Base-by-base conservation (phyloP, 2,329 filamentous ascomycete species). In the Ophiocordyceps australis region DNA sequence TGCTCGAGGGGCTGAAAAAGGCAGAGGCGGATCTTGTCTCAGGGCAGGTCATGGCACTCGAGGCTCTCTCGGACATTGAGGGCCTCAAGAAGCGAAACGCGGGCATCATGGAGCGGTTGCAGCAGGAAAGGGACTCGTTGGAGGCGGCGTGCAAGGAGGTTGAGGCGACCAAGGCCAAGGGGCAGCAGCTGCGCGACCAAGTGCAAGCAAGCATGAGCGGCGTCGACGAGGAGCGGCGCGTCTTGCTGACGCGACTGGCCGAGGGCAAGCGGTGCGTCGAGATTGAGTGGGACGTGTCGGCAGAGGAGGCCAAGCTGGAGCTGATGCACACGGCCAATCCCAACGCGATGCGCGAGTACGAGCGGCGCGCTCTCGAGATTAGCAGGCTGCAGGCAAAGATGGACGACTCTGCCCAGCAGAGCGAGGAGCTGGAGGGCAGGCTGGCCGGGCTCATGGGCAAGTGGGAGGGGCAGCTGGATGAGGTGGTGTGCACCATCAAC, bases 391-490 rank as follows among this genome's bases (percentile, higher is more conserved):
- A 59, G 32, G 51, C 51, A 11, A 54, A 58, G 37, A 73, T 74
- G 42, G 59, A 64, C 7, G 53, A 59, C 3, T 57, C 66, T 22
- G 58, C 63, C 17, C 45, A 45, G 5, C 60, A 64, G 27, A 55
- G 89, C 8, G 59, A 59, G 3, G 50, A 59, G 3, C 50, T 75
- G 11, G 56, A 59, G 11, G 42, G 45, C 9, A 59, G 65, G 24
- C 86, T 93, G 32, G 49, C 55, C 1, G 60, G 70, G 20, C 52
- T 92, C 28, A 74, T 75, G 38, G 56, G 57, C 11, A 59, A 66
- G 34, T 98, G 83, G 80, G 89, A 95, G 49, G 83, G 83, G 1
- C 55, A 65, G 38, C 62, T 98, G 3, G 85, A 95, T 37, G 60
- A 57, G 14, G 62, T 98, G 3, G 65, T 94, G 21, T 56, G 57